Evolutionary conservation across 73 alveolate genomes (phyloP).

Genomic region (Uronychia setigera): DNA sequence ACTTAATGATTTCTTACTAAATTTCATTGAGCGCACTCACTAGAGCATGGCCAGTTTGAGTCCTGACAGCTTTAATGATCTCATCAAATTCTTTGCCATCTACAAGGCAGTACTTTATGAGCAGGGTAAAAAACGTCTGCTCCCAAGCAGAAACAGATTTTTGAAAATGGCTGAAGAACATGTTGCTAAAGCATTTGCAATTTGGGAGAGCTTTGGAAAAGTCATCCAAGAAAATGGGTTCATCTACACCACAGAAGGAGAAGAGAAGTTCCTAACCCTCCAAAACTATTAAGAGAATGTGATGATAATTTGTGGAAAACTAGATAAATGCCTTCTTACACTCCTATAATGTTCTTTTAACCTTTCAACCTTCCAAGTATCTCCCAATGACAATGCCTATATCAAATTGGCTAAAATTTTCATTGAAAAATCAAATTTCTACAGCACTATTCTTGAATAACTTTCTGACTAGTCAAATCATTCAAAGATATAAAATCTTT

Average conservation of each 20-base stretch:
- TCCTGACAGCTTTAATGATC: conserved; percentile 1
- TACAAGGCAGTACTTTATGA: conserved; percentile 45
- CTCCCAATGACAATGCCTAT: conserved; percentile 36
- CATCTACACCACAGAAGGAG: background rate
- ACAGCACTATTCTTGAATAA: conserved; percentile 6
- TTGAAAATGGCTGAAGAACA: conserved; percentile 42
- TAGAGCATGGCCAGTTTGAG: conserved; percentile 6
- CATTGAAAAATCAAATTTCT: conserved; percentile 22
- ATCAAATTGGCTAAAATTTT: conserved; percentile 15
- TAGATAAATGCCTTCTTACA: conserved; percentile 43
- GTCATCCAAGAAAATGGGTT: background rate
- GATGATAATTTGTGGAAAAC: background rate
- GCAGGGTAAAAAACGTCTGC: conserved; percentile 32
- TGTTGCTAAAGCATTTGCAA: background rate
- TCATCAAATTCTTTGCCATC: conserved; percentile 30
- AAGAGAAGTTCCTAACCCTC: background rate
- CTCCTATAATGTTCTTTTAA: conserved; percentile 47
- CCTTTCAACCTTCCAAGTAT: conserved; percentile 10
- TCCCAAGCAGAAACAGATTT: conserved; percentile 24
- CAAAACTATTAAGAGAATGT: background rate
- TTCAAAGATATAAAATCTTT: background rate
- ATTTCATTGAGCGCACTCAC: conserved; percentile 1
- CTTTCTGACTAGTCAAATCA: background rate
- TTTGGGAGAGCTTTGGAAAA: background rate
- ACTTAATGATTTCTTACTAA: conserved; percentile 37